phyloP scores from a whole-genome alignment of 768 basidiomycete genomes.

The Obba rivulosa region DNA sequence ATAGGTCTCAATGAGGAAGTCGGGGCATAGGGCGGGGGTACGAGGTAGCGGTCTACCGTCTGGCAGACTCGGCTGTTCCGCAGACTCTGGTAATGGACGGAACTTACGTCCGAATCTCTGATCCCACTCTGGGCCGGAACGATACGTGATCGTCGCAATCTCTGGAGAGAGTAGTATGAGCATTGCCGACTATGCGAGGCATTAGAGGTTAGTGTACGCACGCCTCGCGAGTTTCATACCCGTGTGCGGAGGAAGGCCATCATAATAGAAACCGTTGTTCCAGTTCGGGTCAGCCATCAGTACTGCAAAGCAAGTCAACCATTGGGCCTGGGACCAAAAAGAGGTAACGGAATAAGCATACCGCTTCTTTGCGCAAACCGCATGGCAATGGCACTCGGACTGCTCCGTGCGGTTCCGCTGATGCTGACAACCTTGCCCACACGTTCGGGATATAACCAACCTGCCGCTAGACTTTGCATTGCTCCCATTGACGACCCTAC shows the following conservation, averaged over 20 bases:
- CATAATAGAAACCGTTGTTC: conserved; percentile 99
- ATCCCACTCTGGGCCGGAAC: conserved; percentile 99
- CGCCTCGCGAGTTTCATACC: conserved; percentile 99
- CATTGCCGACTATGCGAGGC: conserved; percentile 2
- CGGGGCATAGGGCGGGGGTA: conserved; percentile 83
- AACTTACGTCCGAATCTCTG: conserved; percentile 88
- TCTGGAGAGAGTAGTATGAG: conserved; percentile 45
- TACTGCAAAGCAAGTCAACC: no score
- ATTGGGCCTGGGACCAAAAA: conserved; percentile 1
- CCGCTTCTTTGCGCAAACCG: conserved; percentile 95
- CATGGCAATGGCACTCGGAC: conserved; percentile 91
- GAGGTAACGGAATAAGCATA: conserved; percentile 31
- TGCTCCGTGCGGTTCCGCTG: conserved; percentile 90
- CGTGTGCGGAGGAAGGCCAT: conserved; percentile 88
- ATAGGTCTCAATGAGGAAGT: conserved; percentile 98
- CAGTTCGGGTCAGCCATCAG: conserved; percentile 99
- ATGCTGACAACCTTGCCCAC: conserved; percentile 91
- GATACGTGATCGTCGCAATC: conserved; percentile 98
- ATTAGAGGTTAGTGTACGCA: conserved; percentile 34
- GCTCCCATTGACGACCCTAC: conserved; percentile 97
- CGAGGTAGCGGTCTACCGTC: conserved; percentile 13
- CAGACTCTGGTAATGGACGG: conserved; percentile 35
- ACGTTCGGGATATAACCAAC: conserved; percentile 83
- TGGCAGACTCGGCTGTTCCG: conserved; percentile 3
- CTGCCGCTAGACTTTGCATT: conserved; percentile 97